These are phyloP conservation scores for Corymbia maculata DNA, from an alignment of 345 rosid species.

Conservation along the genomic window DNA sequence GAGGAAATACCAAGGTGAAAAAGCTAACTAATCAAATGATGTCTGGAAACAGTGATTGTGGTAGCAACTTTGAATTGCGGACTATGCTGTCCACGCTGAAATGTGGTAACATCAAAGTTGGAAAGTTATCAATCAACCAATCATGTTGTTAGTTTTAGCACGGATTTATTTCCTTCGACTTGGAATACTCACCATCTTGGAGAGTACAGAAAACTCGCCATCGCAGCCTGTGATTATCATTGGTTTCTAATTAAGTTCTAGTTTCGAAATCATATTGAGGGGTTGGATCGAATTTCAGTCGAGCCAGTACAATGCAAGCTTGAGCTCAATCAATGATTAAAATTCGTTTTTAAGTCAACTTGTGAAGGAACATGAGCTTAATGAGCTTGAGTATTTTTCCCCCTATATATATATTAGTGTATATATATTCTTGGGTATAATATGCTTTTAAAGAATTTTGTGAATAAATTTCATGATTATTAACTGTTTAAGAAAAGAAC, in stretches of 20 bases:
- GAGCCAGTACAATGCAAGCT: neutral
- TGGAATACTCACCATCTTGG: neutral
- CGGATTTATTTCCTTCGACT: neutral
- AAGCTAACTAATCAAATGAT: no score
- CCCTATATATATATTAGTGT: no score
- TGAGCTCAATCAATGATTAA: neutral
- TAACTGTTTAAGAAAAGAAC: no score
- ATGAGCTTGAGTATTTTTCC: no score
- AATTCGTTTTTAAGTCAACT: no score
- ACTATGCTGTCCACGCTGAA: neutral
- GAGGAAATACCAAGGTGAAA: no score
- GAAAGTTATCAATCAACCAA: neutral
- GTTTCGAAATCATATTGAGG: no score
- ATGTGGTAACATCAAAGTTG: neutral
- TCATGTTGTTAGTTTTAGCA: no score
- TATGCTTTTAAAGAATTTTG: no score
- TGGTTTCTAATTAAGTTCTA: neutral
- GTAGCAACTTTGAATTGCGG: neutral
- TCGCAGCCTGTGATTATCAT: neutral
- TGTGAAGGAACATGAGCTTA: no score
- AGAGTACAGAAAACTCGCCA: neutral
- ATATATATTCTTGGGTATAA: no score
- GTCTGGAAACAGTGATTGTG: neutral
- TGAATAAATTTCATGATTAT: no score
- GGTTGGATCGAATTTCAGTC: neutral